phyloP scores from a whole-genome alignment of 2,329 filamentous ascomycete species.

The Hymenoscyphus salicellus region DNA sequence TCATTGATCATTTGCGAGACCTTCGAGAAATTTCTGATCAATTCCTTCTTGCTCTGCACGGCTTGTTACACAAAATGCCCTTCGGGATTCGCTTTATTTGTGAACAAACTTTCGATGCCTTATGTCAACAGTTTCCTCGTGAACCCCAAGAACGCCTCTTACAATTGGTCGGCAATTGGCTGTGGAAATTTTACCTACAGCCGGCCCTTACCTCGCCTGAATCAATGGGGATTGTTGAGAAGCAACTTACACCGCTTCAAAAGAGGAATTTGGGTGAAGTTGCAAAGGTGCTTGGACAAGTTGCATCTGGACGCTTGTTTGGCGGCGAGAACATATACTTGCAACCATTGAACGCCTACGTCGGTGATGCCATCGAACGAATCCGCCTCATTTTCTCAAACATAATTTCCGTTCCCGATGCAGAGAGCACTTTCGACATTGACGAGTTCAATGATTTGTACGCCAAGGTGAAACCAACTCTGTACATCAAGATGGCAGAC shows the following conservation, averaged over 20 bases:
- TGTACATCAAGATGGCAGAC: conserved; percentile 99
- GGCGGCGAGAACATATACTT: conserved; percentile 93
- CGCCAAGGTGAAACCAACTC: conserved; percentile 88
- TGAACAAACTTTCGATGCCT: conserved; percentile 76
- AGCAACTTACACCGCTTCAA: conserved; percentile 82
- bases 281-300: conserved; percentile 84
- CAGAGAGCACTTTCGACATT: conserved; percentile 92
- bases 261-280: conserved; percentile 91
- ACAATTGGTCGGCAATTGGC: conserved; percentile 82
- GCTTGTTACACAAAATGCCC: conserved; percentile 81
- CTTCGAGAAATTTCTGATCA: conserved; percentile 92
- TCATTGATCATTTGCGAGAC: conserved; percentile 92
- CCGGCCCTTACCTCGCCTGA: conserved; percentile 87
- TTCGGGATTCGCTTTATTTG: conserved; percentile 89
- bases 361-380: conserved; percentile 79
- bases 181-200: conserved; percentile 92
- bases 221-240: conserved; percentile 88
- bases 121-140: conserved; percentile 73
- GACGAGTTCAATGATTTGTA: conserved; percentile 99
- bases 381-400: conserved; percentile 72
- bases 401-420: conserved; percentile 78
- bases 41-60: conserved; percentile 78
- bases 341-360: conserved; percentile 88
- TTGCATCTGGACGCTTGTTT: conserved; percentile 84
- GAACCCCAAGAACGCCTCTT: conserved; percentile 76